A percentile compares a stretch with the other conserved stretches of the same genome.
phyloP scores from a whole-genome alignment of 2,329 filamentous ascomycete genomes.

The Fusarium domesticum region DNA sequence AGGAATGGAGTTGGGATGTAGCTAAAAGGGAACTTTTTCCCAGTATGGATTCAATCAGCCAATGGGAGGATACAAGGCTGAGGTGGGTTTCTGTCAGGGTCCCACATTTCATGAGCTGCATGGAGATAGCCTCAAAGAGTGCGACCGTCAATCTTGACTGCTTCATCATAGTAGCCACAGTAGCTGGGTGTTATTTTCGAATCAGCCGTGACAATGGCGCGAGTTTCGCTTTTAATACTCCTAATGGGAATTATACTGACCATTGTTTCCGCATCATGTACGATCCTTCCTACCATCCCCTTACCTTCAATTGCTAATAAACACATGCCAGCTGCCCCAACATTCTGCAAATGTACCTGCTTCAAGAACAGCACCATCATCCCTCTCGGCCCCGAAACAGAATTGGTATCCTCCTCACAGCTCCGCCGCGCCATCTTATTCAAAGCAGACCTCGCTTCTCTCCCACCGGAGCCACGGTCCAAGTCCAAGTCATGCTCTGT shows the following conservation, averaged over 20 bases:
- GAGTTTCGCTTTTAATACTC: conserved; percentile 37
- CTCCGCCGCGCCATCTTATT: conserved; percentile 24
- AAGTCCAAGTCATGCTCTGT: conserved; percentile 53
- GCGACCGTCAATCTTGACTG: too few relatives aligned
- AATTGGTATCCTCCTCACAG: conserved; percentile 20
- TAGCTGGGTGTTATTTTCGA: too few relatives aligned
- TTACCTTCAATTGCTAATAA: conserved; percentile 16
- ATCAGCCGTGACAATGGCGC: conserved; percentile 37
- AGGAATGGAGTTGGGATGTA: conserved; percentile 2
- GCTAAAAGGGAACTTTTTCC: conserved; percentile 30
- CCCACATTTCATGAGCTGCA: conserved; percentile 16
- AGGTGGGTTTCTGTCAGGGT: conserved; percentile 5
- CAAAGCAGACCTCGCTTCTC: conserved; percentile 12
- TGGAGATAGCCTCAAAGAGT: conserved; percentile 19
- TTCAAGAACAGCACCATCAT: conserved; percentile 69
- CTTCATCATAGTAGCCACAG: too few relatives aligned
- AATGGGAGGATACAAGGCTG: conserved; percentile 28
- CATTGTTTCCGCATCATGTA: conserved; percentile 43
- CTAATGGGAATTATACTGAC: conserved; percentile 37
- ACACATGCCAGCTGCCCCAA: conserved; percentile 50
- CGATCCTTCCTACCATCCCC: conserved; percentile 15
- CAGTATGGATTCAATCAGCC: conserved; percentile 18
- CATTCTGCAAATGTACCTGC: conserved; percentile 69
- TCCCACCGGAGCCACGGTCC: conserved; percentile 31
- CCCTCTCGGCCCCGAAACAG: conserved; percentile 49